Base-by-base conservation (phyloP, 805 yeast species). In the Kluyveromyces dobzhanskii region DNA sequence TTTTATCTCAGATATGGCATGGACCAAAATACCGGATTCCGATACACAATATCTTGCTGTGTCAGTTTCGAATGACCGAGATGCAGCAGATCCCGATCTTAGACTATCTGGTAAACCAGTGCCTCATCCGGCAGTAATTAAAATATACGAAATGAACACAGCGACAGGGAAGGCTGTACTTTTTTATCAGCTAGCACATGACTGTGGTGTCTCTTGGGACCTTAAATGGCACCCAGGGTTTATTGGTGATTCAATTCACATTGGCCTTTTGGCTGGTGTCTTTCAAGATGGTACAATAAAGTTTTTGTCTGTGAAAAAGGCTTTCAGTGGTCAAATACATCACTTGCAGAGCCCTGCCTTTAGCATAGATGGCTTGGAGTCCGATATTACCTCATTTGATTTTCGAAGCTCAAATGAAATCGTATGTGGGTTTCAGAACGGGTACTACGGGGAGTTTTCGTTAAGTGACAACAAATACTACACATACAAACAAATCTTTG, bases 201-300 rank as follows among this genome's bases (percentile, higher is more conserved):
- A 49, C 2, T 65, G 69, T 49, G 83, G 83, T 2, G 70, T 66
- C 5, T 56, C 69, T 57, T 36, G 56, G 58, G 35, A 56, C 42
- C 25, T 52, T 37, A 43, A 56, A 49, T 39, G 65, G 71, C 53
- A 48, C 44, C 65, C 60, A 40, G 67, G 53, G 47, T 65, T 45
- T 27, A 27, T 25, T 27, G 35, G 38, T 19, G 21, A 35, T 0
- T 44, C 44, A 9, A 47, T 39, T 3, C 37, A 44, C 2, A 32
- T 70, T 12, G 77, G 76, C 2, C 61, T 70, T 0, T 46, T 79
- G n/a, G 69, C 69, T 4, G 76, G 75, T 9, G 64, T 66, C 0
- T 74, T 75, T 44, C 73, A 73, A 30, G 81, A 77, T 53, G 88
- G 88, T 0, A 54, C 62, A 4, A 54, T 76, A 4, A 76, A 75